A percentile compares a stretch with the other conserved stretches of the same genome.
These are phyloP conservation scores for Fomitopsis serialis DNA, from an alignment of 768 basidiomycete genomes.

Conservation along the genomic window DNA sequence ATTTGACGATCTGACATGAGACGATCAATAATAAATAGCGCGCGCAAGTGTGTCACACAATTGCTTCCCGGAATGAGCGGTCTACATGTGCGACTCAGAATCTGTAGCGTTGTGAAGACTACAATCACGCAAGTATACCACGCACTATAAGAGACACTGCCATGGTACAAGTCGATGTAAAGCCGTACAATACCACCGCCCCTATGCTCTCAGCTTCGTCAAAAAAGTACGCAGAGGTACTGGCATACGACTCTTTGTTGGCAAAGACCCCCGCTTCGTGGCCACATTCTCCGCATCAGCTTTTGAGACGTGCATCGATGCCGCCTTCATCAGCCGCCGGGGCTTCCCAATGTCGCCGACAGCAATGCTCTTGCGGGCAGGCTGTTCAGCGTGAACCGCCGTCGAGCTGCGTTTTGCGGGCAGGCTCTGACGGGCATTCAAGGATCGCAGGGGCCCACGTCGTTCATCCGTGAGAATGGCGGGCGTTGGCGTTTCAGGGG, in stretches of 20 bases:
- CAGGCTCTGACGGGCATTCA: constrained; percentile 14
- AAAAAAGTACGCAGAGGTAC: constrained; percentile 20
- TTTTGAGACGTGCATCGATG: not conserved
- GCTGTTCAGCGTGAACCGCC: constrained; percentile 1
- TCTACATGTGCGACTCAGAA: no score
- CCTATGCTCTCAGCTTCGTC: constrained; percentile 18
- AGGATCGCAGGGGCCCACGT: constrained; percentile 12
- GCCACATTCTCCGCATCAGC: constrained; percentile 1
- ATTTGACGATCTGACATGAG: no score
- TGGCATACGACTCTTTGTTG: constrained; percentile 15
- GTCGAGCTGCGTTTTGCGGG: constrained; percentile 8
- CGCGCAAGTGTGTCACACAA: no score
- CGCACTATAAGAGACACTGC: no score
- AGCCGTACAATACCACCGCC: no score
- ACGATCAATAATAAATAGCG: no score
- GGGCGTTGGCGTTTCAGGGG: constrained; percentile 9
- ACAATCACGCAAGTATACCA: no score
- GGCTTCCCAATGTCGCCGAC: constrained; percentile 10
- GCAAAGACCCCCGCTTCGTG: not conserved
- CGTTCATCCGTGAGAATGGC: constrained; percentile 7
- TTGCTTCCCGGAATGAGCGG: no score
- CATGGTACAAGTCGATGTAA: no score
- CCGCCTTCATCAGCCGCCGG: constrained; percentile 8
- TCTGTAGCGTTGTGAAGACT: no score
- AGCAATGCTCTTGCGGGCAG: not conserved